Evolutionary conservation across 768 basidiomycete species (phyloP), one percentile per base, ranked within the genome.

Genomic region (Suillus subluteus): DNA sequence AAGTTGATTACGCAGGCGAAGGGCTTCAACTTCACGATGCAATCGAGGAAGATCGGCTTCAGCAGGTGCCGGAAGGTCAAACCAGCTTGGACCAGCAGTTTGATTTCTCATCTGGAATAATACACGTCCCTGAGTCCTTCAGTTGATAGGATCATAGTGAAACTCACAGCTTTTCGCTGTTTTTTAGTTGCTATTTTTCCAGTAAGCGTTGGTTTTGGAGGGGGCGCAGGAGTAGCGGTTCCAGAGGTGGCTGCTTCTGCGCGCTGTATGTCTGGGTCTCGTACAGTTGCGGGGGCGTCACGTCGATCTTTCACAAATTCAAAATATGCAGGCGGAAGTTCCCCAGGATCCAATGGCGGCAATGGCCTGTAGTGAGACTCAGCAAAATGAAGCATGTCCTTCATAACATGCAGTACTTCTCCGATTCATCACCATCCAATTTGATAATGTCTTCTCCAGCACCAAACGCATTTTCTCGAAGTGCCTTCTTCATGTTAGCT

Each of bases 81-180:
- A 96, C 94, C 95, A 97, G 65, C 86, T 84, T 55, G 88, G 84
- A 0, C 95, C 94, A 6, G 94, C 86, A 1, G 93, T 95, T 71
- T 85, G 83, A 37, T 84, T 85, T 74, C 85, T 89, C 55, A 90
- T 73, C 94, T 96, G 58, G 11, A 40, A 26, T 4, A 41, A 59
- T 40, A 26, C 16, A 15, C 9, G 18, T 32, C 18, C 26, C 0
- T 61, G 59, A 32, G 26, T 12, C 26, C 6, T 32, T 61, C 41
- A 13, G 18, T 43, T 43, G 41, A 21, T 43, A 32, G 18, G 11
- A 43, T 21, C 41, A 13, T 32, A 40, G 8, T 18, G 9, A 63
- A 26, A 72, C 84, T 55, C 70, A 93, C 92, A 69, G 86, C 88
- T 77, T 89, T 92, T 76, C 82, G 84, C 75, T 92, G 82, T 69